Evolutionary conservation across 768 basidiomycete species (phyloP).

Genomic region (Lactifluus pinguis): DNA sequence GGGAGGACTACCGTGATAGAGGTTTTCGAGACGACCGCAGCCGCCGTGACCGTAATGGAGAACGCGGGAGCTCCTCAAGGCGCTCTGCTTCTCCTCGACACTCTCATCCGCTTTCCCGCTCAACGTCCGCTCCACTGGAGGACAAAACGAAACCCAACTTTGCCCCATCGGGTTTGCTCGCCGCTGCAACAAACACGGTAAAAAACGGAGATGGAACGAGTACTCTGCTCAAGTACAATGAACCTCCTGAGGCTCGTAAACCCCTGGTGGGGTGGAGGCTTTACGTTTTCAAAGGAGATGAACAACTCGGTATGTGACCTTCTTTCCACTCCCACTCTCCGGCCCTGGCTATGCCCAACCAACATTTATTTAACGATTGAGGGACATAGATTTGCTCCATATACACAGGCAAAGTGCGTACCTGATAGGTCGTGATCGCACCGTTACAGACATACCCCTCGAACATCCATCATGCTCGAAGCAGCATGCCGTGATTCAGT

Average conservation of each 20-base stretch:
- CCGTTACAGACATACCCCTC: constrained; percentile 78
- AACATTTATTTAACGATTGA: background rate
- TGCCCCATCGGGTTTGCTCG: constrained; percentile 77
- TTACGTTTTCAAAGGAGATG: constrained; percentile 94
- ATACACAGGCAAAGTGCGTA: constrained; percentile 93
- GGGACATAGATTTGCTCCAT: constrained; percentile 70
- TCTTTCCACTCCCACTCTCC: background rate
- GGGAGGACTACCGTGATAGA: constrained; percentile 35
- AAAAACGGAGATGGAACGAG: constrained; percentile 63
- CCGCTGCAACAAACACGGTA: constrained; percentile 93
- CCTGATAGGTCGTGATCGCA: constrained; percentile 80
- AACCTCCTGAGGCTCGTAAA: constrained; percentile 95
- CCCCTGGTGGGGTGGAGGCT: constrained; percentile 85
- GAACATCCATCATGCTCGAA: constrained; percentile 98
- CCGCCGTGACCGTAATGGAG: constrained; percentile 27
- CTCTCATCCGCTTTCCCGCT: constrained; percentile 16
- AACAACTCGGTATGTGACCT: constrained; percentile 73
- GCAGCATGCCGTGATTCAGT: constrained; percentile 96
- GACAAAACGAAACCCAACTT: constrained; percentile 87
- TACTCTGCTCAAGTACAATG: constrained; percentile 92
- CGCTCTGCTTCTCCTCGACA: constrained; percentile 58
- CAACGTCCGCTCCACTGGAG: constrained; percentile 37
- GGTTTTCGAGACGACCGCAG: constrained; percentile 33
- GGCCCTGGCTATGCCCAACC: background rate
- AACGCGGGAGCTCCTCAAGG: constrained; percentile 28